A percentile compares a stretch with the other conserved stretches of the same genome.
Conservation (phyloP, 257 asterid species). For the Cordia subcordata region DNA sequence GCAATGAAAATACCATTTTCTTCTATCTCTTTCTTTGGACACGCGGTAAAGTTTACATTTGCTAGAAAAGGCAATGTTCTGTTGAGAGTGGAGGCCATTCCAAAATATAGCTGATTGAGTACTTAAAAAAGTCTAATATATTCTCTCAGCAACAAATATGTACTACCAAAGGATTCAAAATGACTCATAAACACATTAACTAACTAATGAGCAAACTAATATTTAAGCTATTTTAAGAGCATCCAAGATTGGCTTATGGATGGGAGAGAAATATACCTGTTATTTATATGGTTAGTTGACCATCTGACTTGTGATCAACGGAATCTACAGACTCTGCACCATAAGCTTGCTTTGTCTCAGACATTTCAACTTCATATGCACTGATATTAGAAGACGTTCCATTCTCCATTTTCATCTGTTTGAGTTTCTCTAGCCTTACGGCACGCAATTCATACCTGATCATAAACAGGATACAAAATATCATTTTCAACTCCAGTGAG, state of each 20-base stretch:
- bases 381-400: conserved; percentile 33
- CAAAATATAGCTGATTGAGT: too few relatives aligned
- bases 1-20: too few relatives aligned
- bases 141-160: too few relatives aligned
- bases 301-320: conserved; percentile 24
- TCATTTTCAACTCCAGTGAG: background rate
- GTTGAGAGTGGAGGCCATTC: too few relatives aligned
- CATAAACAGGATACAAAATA: conserved; percentile 21
- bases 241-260: background rate
- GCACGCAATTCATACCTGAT: conserved; percentile 75
- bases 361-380: conserved; percentile 82
- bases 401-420: conserved; percentile 39
- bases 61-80: too few relatives aligned
- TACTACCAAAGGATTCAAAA: too few relatives aligned
- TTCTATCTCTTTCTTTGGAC: too few relatives aligned
- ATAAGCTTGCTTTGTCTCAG: conserved; percentile 51
- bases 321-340: conserved; percentile 30
- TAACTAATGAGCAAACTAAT: too few relatives aligned
- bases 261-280: conserved; percentile 27
- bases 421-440: conserved; percentile 55
- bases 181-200: too few relatives aligned
- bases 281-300: conserved; percentile 13
- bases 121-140: too few relatives aligned
- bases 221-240: too few relatives aligned
- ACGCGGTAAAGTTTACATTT: too few relatives aligned